A percentile compares a stretch with the other conserved stretches of the same genome.
phyloP scores from a whole-genome alignment of 176 grass and related monocot species.

The Cocos nucifera region DNA sequence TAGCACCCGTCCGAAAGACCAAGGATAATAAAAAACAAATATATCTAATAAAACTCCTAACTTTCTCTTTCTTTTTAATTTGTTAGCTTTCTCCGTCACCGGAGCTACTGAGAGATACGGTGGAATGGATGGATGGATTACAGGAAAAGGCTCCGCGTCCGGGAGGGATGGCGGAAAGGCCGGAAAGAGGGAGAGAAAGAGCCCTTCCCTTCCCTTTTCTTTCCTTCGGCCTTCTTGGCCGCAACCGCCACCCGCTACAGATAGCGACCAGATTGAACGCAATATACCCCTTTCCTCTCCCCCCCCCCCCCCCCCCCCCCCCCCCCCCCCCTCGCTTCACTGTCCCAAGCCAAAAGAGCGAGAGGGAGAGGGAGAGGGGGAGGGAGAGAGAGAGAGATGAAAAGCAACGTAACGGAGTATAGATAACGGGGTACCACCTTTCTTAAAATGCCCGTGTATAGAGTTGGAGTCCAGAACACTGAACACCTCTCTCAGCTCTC shows the following conservation, averaged over 20 bases:
- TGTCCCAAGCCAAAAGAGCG: background rate
- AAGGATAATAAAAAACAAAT: no score
- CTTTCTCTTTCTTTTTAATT: background rate
- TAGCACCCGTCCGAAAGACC: background rate
- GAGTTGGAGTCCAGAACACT: slow-evolving; percentile 29
- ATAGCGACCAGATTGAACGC: slow-evolving; percentile 40
- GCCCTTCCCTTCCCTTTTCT: background rate
- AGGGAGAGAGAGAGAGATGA: background rate
- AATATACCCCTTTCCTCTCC: no score
- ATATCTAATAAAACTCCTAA: no score
- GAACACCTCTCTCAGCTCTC: slow-evolving; percentile 19
- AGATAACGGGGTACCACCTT: slow-evolving; percentile 25
- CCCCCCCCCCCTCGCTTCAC: no score
- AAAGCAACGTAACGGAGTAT: slow-evolving; percentile 15
- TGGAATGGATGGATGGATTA: slow-evolving; percentile 69
- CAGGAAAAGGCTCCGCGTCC: slow-evolving; percentile 41
- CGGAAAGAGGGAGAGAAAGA: slow-evolving; percentile 31
- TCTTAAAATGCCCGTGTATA: slow-evolving; percentile 21
- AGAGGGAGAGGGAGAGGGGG: background rate
- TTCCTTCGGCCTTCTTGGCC: slow-evolving; percentile 63
- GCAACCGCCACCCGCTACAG: slow-evolving; percentile 66
- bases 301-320: no score
- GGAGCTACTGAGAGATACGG: slow-evolving; percentile 13
- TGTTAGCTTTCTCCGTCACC: slow-evolving; percentile 12
- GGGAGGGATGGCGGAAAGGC: slow-evolving; percentile 29